Base-by-base conservation (phyloP, 495 filamentous ascomycete species). In the Monascus purpureus region DNA sequence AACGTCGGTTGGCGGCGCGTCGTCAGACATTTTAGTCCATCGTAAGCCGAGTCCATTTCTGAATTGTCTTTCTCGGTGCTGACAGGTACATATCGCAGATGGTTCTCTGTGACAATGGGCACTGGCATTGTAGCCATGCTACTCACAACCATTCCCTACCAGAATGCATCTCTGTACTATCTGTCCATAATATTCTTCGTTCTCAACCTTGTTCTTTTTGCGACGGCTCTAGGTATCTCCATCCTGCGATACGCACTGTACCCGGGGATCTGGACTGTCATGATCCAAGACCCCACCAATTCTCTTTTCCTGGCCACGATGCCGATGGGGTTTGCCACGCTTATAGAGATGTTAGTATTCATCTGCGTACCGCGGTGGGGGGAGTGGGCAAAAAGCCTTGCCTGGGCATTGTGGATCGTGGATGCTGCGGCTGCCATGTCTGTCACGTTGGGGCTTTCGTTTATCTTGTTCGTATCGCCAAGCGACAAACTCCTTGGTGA, bases 281-380 rank as follows among this genome's bases (percentile, higher is more conserved):
- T 73, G 59, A 40, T 74, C 16, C 49, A 42, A 12, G 62, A 74
- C 46, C 68, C 71, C 0, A 45, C 42, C 4, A 66, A 75, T 35
- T 61, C 55, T 1, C 46, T 75, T 17, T 74, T 73, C 34, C 35
- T 74, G 1, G 70, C 65, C 18, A 63, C 60, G 2, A 59, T 72
- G 28, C 70, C 71, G 2, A 72, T 73, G 65, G 70, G 68, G 6
- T 55, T 74, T 25, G 66, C 68, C 2, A 75, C 68, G 5, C 55
- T 70, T 17, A 54, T 70, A 24, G 67, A 70, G 33, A 67, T 68
- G 64, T 51, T 60, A 22, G 50, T 56, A n/a, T 47, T 61, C 18
- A 48, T 65, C 2, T 69, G 63, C 28, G 65, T 62, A 3, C 65
- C 64, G 3, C 39, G 42, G 6, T 66, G 59, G 61, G 59, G 61